Conservation (phyloP, 352 stramenopile species). For the Saprolegnia parasitica region DNA sequence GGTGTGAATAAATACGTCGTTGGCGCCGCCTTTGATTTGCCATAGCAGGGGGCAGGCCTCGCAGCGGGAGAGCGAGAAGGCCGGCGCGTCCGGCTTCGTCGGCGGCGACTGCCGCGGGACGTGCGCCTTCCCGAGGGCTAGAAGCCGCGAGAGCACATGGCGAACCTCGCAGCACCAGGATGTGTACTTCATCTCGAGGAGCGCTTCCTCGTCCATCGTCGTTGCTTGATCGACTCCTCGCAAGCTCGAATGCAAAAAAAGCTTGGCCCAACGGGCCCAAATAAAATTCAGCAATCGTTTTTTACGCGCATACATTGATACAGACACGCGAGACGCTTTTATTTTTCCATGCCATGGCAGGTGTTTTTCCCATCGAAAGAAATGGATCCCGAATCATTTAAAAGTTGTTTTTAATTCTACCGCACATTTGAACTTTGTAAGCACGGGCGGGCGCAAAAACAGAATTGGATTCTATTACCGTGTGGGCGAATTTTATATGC, state of each 20-base stretch:
- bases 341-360: no score
- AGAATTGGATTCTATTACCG: no score
- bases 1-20: conserved; percentile 10
- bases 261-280: no score
- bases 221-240: background rate
- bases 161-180: conserved; percentile 21
- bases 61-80: conserved; percentile 8
- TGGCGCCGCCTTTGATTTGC: conserved; percentile 12
- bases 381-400: no score
- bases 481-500: background rate
- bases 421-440: no score
- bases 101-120: background rate
- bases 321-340: no score
- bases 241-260: background rate
- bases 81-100: background rate
- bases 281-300: no score
- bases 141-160: conserved; percentile 18
- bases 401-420: no score
- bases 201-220: conserved; percentile 14
- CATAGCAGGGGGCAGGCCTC: conserved; percentile 23
- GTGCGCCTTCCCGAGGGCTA: background rate
- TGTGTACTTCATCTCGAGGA: conserved; percentile 20
- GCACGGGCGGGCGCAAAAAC: no score
- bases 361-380: no score
- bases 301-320: no score